Percentiles rank a stretch among this genome's conserved stretches.
Conservation (phyloP, 768 basidiomycete genomes). For the Suillus ampliporus region DNA sequence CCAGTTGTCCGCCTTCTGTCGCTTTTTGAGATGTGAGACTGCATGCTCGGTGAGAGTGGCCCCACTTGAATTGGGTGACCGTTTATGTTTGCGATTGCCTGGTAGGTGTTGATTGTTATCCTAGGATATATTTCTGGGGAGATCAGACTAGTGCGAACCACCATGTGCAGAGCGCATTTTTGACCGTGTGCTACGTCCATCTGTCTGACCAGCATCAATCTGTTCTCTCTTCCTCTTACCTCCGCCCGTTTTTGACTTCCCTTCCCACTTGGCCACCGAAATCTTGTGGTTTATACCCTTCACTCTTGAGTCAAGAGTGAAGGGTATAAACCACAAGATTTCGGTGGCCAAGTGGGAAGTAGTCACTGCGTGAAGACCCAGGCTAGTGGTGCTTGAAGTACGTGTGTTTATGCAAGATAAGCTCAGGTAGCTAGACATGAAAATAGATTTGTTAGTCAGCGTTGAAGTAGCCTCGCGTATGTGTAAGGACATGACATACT, state of each 20-base stretch:
- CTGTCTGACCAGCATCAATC: too few species aligned
- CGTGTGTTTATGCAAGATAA: neutral
- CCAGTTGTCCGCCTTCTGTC: neutral
- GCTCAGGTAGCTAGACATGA: neutral
- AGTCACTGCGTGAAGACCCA: neutral
- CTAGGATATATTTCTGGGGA: too few species aligned
- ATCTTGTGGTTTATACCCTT: too few species aligned
- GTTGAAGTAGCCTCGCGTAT: neutral
- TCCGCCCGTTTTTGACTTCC: too few species aligned
- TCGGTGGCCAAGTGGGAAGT: neutral
- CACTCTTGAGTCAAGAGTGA: neutral
- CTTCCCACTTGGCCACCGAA: too few species aligned
- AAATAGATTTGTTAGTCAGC: neutral
- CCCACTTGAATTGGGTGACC: neutral
- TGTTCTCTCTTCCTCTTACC: too few species aligned
- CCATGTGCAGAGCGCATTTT: too few species aligned
- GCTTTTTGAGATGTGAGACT: neutral
- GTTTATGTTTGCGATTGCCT: neutral
- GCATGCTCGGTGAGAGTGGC: neutral
- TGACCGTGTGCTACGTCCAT: too few species aligned
- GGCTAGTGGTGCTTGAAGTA: neutral
- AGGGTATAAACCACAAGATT: neutral
- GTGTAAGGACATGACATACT: slow-evolving; percentile 1
- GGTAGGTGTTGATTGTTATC: too few species aligned
- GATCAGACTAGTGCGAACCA: too few species aligned